Base-by-base conservation (phyloP, 1,284 basidiomycete genomes). In the Austroboletus sp. region DNA sequence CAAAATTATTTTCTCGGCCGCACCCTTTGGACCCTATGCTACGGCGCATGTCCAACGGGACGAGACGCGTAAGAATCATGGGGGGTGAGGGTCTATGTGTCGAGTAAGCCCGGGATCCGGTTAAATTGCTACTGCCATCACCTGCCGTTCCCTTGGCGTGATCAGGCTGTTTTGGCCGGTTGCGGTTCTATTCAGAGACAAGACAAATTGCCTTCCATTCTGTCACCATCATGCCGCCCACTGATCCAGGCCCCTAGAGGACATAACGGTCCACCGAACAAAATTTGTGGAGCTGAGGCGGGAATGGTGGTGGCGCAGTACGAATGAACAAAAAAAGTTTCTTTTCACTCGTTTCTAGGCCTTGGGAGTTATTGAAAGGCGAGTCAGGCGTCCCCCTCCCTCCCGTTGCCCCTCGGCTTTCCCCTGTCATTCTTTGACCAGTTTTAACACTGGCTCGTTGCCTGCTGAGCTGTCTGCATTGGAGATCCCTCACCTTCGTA, bases 151-250 rank as follows among this genome's bases (percentile, higher is more conserved):
- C 23, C 23, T 25, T 25, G 23, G 23, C 6, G 7, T 25, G 23
- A 25, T 25, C 23, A 8, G 23, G 23, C 4, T 40, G 15, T 17
- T 37, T 34, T 27, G 37, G 23, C 44, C 17, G 31, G 16, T 32
- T 40, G 40, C 25, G 42, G 36, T 31, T 35, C 10, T 26, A 30
- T 30, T 30, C 10, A 2, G 29, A 30, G 29, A 30, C 29, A 7
- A 30, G 13, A 13, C 10, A 4, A 30, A 13, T 30, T 25, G 5
- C 37, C 46, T 51, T 45, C 40, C 40, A 45, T 48, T 34, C 12
- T 17, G 23, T 40, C 4, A 38, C 16, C 42, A 21, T 40, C 25
- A 25, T 25, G 23, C 23, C 23, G 23, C 9, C 23, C 23, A 25
- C 23, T 8, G 23, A 9, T 25, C n/a, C n/a, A 8, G 23, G 23